These are phyloP conservation scores for Triticum dicoccoides DNA, from an alignment of 176 grass and related monocot species.

Conservation along the genomic window DNA sequence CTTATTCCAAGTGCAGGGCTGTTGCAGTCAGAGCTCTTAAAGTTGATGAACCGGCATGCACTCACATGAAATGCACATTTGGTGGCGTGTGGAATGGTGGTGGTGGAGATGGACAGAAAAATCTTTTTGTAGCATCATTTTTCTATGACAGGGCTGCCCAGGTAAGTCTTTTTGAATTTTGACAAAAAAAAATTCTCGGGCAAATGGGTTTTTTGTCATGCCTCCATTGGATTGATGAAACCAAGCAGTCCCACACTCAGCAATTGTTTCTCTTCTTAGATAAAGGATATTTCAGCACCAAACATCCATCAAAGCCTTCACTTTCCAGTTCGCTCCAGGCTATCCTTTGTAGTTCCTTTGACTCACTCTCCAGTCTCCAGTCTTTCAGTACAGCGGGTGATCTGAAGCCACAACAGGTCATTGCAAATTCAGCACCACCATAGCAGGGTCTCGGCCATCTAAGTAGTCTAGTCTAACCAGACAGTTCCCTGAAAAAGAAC, in stretches of 20 bases:
- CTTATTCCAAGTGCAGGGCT: conserved; percentile 73
- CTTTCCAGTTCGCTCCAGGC: background rate
- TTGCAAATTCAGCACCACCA: background rate
- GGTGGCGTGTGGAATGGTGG: conserved; percentile 98
- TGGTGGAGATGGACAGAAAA: conserved; percentile 96
- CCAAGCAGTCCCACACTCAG: background rate
- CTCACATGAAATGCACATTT: conserved; percentile 99
- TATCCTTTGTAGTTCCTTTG: background rate
- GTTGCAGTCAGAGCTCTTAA: conserved; percentile 73
- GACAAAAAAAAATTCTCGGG: background rate
- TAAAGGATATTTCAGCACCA: background rate
- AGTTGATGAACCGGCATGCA: conserved; percentile 79
- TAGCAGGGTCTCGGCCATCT: background rate
- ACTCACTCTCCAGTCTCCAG: background rate
- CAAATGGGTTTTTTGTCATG: background rate
- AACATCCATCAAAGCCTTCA: background rate
- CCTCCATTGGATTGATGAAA: background rate
- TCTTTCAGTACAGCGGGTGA: background rate
- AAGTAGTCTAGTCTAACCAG: background rate
- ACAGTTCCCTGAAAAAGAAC: background rate
- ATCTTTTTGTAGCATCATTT: conserved; percentile 98
- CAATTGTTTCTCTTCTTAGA: background rate
- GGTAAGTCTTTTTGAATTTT: conserved; percentile 33
- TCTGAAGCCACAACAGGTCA: background rate
- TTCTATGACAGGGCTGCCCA: conserved; percentile 96